Base-by-base conservation (phyloP, 352 stramenopile genomes). In the Peronospora tabacina region DNA sequence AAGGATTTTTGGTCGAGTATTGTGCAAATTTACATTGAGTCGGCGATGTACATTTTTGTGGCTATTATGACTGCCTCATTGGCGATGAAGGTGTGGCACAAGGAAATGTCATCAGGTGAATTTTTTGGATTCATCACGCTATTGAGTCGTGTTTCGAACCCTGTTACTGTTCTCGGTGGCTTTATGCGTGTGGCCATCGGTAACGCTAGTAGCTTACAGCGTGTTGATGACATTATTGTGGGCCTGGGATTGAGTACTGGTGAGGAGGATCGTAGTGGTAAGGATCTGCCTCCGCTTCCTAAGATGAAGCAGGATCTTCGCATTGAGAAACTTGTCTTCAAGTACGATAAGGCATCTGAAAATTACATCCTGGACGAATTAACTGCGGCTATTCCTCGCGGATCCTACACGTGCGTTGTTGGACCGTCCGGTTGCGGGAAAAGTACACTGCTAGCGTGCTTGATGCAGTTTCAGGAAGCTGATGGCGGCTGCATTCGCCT, bases 1-100 rank as follows among this genome's bases (percentile, higher is more conserved):
- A 94, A 93, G 55, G 81, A 92, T 47, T 91, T 94, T 40, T 94
- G 83, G 83, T 87, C 81, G 26, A 89, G 80, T 49, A 75, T 94
- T 41, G 83, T 94, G 50, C 83, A 94, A 63, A 94, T 94, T 43
- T 91, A 94, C 70, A 89, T 94, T 41, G 82, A 92, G 52, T 90
- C 77, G 32, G 79, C 77, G 17, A 94, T 94, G 83, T 93, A 87
- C 63, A 89, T 92, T 62, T 94, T 94, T 62, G 82, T 82, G 40
- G 77, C 82, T 6, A 84, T 92, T 54, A 88, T 94, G 73, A 92
- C 78, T 29, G 72, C 80, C 9, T 87, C 81, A 22, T 54, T 94
- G 26, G 70, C 83, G 0, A 87, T 90, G 70, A 94, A 94, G 44
- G 83, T 94, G 20, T 91, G 74, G 73, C 74, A 80, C 44, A 66